Evolutionary conservation across 2,329 filamentous ascomycete species (phyloP), one percentile per base, ranked within the genome.

Genomic region (Fusarium subtropicale): DNA sequence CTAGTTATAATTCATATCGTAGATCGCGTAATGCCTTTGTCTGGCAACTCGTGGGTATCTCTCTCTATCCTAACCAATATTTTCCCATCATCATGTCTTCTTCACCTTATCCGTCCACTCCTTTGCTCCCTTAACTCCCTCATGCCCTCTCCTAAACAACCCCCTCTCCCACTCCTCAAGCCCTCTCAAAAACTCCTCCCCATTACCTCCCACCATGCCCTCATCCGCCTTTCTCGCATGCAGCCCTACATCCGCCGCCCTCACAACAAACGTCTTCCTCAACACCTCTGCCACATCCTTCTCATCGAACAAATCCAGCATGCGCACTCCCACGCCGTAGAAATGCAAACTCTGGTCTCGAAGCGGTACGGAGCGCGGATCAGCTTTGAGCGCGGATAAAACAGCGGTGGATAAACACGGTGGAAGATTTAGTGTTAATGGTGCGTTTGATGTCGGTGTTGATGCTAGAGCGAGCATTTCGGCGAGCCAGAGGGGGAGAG

Each of bases 271-370:
- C 0, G 93, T 94, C 82, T 91, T 85, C 58, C 87, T 85, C 71
- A 95, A 78, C 22, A 96, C 88, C 68, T 92, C 87, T 58, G 93
- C 92, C 58, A 97, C 90, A 63, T 88, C 87, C 45, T 79, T 78
- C 78, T 97, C 94, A 60, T 97, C 94, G 66, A 97, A 97, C 1
- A 99, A 81, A 62, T 97, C 94, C 65, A 98, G 84, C 80, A 97
- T 94, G 53, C 93, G 88, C 45, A 92, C 91, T 5, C 92, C 93
- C 6, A 98, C 86, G 26, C 88, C 90, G 81, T 97, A 98, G 74
- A 97, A 97, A 79, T 97, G 92, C 36, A 91, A 90, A 64, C 92
- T 92, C 78, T 96, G 88, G 57, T 92, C 90, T 51, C 95, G 89
- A 42, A 99, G 79, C 58, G 97, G 90, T 2, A 99, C 93, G 13